A percentile compares a stretch with the other conserved stretches of the same genome.
phyloP scores from a whole-genome alignment of 257 asterid genomes.

The Rehmannia glutinosa region DNA sequence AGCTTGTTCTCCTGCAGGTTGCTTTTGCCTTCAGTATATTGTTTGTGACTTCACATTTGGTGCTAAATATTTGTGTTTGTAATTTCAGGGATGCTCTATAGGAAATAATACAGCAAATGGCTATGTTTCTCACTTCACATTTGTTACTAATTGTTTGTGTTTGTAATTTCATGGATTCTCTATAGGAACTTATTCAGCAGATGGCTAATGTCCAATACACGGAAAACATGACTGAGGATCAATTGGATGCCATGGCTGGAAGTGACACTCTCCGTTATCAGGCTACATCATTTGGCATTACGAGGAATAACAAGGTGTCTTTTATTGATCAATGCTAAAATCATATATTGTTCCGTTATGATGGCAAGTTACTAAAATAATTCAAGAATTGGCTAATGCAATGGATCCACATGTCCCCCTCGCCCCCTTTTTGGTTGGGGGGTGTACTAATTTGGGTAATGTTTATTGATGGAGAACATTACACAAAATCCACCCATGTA shows the following conservation, averaged over 20 bases:
- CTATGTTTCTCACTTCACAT: conserved; percentile 26
- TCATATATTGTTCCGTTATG: background rate
- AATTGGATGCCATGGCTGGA: conserved; percentile 98
- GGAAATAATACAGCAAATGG: conserved; percentile 65
- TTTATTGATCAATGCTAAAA: background rate
- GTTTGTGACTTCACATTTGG: conserved; percentile 1
- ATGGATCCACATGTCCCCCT: too few species aligned
- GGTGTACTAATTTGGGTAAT: background rate
- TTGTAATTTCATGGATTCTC: conserved; percentile 24
- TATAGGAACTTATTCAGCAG: conserved; percentile 96
- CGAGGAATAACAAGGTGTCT: conserved; percentile 86
- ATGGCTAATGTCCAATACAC: conserved; percentile 99
- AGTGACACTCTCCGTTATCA: conserved; percentile 98
- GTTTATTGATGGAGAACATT: background rate
- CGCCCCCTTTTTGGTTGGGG: too few species aligned
- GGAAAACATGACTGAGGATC: conserved; percentile 99
- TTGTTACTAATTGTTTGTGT: conserved; percentile 12
- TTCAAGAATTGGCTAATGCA: background rate
- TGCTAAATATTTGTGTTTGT: conserved; percentile 9
- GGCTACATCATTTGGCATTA: conserved; percentile 91
- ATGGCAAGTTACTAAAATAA: background rate
- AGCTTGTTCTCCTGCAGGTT: conserved; percentile 96
- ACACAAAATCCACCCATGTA: background rate
- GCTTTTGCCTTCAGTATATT: conserved; percentile 4
- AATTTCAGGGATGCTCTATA: conserved; percentile 27